Evolutionary conservation across 306 rosid genomes (phyloP).

Genomic region (Cicer chorassanicum): DNA sequence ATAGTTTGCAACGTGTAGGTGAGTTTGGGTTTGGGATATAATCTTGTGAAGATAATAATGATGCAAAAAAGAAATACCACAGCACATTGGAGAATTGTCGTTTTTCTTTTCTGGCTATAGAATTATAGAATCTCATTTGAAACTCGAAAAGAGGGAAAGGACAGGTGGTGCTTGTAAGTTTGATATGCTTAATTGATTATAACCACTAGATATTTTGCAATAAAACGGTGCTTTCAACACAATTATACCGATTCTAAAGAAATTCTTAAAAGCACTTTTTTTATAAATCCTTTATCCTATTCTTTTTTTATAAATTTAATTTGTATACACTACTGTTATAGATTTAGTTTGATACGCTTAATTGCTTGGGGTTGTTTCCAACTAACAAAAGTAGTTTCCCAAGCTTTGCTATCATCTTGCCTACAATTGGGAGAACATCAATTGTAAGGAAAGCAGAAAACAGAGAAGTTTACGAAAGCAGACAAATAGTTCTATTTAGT

Average conservation of each 20-base stretch:
- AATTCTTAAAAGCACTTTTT: background rate
- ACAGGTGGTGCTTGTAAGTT: background rate
- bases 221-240: background rate
- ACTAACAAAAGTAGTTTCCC: too few relatives aligned
- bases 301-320: background rate
- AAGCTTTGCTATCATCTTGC: too few relatives aligned
- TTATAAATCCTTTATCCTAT: background rate
- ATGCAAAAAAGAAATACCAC: background rate
- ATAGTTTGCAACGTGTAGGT: conserved; percentile 46
- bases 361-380: too few relatives aligned
- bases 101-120: background rate
- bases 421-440: too few relatives aligned
- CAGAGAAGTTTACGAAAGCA: too few relatives aligned
- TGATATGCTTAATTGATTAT: background rate
- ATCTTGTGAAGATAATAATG: background rate
- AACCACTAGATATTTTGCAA: background rate
- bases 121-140: background rate
- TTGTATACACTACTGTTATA: too few relatives aligned
- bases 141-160: background rate
- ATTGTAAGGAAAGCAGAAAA: too few relatives aligned
- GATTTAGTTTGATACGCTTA: too few relatives aligned
- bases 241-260: background rate
- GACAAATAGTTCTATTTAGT: too few relatives aligned
- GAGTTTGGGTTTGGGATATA: background rate
- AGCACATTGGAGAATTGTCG: background rate